A percentile compares a stretch with the other conserved stretches of the same genome.
Conservation (phyloP, 345 rosid species). For the Triadica sebifera region DNA sequence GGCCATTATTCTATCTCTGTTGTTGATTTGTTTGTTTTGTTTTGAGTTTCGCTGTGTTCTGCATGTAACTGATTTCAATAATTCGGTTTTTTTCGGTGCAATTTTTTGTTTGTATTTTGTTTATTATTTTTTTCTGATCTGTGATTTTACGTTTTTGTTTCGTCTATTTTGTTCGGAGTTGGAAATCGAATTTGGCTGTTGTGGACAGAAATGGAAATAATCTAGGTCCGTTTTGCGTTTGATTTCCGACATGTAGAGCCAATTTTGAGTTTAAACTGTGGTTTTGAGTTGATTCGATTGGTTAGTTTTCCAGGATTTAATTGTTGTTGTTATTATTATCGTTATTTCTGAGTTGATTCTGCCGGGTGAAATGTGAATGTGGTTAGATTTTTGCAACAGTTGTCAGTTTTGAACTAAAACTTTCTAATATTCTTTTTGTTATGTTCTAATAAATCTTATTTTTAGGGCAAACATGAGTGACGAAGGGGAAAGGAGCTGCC, state of each 20-base stretch:
- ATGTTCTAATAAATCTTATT: not conserved
- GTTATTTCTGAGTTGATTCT: not conserved
- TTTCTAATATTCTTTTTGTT: not conserved
- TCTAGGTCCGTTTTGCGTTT: not conserved
- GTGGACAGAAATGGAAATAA: not conserved
- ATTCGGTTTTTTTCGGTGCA: not conserved
- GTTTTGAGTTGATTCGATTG: not conserved
- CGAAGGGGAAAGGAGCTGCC: slow-evolving; percentile 79
- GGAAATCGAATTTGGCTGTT: not conserved
- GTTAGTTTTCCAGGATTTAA: not conserved
- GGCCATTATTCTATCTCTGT: not conserved
- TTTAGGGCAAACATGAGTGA: slow-evolving; percentile 66
- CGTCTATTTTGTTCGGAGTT: not conserved
- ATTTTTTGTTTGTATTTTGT: not conserved
- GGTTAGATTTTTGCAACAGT: not conserved
- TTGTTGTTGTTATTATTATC: not conserved
- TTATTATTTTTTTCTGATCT: slow-evolving; percentile 8
- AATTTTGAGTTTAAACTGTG: not conserved
- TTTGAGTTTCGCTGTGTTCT: not conserved
- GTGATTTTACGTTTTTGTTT: not conserved
- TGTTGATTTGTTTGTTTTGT: not conserved
- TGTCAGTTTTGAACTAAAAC: not conserved
- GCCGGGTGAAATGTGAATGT: not conserved
- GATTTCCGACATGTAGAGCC: not conserved
- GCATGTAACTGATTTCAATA: not conserved